A percentile compares a stretch with the other conserved stretches of the same genome.
These are phyloP conservation scores for Aegilops umbellulata DNA, from an alignment of 176 grass and related monocot species.

Conservation along the genomic window DNA sequence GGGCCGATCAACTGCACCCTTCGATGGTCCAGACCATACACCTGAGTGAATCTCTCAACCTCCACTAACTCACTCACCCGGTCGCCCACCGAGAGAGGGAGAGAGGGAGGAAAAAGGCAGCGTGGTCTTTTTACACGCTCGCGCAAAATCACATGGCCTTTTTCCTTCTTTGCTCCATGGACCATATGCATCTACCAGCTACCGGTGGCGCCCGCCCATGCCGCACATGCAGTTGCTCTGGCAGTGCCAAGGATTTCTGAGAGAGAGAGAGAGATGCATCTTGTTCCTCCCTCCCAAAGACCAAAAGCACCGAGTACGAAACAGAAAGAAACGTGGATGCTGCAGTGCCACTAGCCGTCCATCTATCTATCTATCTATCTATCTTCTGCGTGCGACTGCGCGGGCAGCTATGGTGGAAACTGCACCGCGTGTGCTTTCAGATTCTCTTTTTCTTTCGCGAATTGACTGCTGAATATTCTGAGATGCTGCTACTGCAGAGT, in stretches of 20 bases:
- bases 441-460: neutral
- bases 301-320: too few relatives aligned
- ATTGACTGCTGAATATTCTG: neutral
- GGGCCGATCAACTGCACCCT: neutral
- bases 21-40: neutral
- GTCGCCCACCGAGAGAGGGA: neutral
- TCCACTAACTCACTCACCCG: neutral
- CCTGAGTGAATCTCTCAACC: neutral
- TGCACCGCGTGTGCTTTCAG: neutral
- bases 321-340: neutral
- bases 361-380: neutral
- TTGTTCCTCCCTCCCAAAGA: neutral
- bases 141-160: conserved; percentile 18
- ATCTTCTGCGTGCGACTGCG: neutral
- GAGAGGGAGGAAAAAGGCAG: neutral
- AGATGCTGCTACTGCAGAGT: neutral
- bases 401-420: neutral
- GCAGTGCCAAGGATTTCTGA: neutral
- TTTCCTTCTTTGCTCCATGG: neutral
- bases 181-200: neutral
- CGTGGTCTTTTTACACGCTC: conserved; percentile 6
- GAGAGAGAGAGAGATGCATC: neutral
- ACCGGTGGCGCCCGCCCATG: neutral
- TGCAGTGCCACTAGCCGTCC: neutral
- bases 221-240: conserved; percentile 16